Base-by-base conservation (phyloP, 2,329 filamentous ascomycete genomes). In the Fusarium solani-melongenae region DNA sequence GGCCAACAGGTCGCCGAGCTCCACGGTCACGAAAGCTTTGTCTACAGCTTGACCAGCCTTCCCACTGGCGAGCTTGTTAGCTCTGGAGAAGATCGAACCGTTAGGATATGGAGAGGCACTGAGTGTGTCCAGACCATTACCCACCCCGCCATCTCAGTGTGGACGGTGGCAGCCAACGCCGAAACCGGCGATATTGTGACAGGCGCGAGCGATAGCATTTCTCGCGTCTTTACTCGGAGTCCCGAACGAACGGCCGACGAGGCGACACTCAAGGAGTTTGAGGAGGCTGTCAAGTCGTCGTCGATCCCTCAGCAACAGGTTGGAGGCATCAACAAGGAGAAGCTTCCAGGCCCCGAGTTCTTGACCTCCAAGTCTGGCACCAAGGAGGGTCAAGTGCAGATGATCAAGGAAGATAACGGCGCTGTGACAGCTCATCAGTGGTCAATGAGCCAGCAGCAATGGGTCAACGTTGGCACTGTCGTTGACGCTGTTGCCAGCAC, bases 311-410 rank as follows among this genome's bases (percentile, higher is more conserved):
- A 96, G 78, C 93, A 98, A 79, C 93, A 96, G 71, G 85, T 96
- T 22, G 92, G 92, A 2, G 90, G 91, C 5, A 91, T 98, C 82
- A 96, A 98, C 83, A 98, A 97, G 81, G 95, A 98, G 82, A 92
- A 96, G 78, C 87, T 98, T 1, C 95, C 96, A 0, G 94, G 95
- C 0, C 94, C 94, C 15, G 94, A 97, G 20, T 98, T 98, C 77
- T 85, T 99, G 10, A 90, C 91, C 63, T 90, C 89, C 64, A 95
- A 95, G 76, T 90, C 91, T 0, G 96, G 96, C 5, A 96, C 94
- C n/a, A 98, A 98, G 82, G 96, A 99, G 73, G 96, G 96, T 0
- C 96, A 99, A 80, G 93, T 98, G 6, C 92, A 97, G 78, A 97
- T 97, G 91, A 96, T 98, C 77, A 90, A 89, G 67, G 93, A 98